Evolutionary conservation across 805 yeast genomes (phyloP).

Genomic region (Kodamaea fukazawae): DNA sequence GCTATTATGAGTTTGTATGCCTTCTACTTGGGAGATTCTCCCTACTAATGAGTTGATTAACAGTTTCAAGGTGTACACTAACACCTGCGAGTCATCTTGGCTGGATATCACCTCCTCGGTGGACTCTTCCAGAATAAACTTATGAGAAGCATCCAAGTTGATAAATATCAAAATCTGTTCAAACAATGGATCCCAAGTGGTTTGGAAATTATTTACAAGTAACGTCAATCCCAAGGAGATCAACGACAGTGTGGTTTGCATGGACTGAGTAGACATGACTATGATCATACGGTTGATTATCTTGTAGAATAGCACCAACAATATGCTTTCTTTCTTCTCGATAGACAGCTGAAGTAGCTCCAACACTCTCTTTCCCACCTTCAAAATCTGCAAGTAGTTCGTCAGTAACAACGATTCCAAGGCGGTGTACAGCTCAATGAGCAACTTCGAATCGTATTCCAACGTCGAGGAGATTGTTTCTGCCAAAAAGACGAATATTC

Average conservation of each 20-base stretch:
- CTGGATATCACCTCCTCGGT: too few species aligned
- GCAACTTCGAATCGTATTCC: slow-evolving; percentile 12
- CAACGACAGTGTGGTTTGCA: slow-evolving; percentile 35
- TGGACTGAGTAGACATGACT: slow-evolving; percentile 40
- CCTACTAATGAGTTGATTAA: too few species aligned
- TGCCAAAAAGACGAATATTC: slow-evolving; percentile 20
- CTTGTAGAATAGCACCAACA: slow-evolving; percentile 29
- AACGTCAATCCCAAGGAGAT: slow-evolving; percentile 38
- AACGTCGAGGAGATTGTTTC: too few species aligned
- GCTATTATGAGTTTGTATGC: too few species aligned
- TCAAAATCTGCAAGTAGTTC: slow-evolving; percentile 18
- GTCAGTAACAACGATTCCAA: slow-evolving; percentile 22
- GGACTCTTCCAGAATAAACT: slow-evolving; percentile 24
- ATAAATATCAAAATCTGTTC: slow-evolving; percentile 46
- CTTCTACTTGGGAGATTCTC: too few species aligned
- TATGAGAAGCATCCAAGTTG: slow-evolving; percentile 39
- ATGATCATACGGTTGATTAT: slow-evolving; percentile 47
- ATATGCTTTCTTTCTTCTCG: slow-evolving; percentile 23
- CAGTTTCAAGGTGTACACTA: too few species aligned
- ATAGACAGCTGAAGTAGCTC: slow-evolving; percentile 17
- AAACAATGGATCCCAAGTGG: slow-evolving; percentile 42
- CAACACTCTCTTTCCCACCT: slow-evolving; percentile 19
- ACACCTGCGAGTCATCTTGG: too few species aligned
- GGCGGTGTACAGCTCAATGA: slow-evolving; percentile 19
- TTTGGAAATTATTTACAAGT: slow-evolving; percentile 31